Base-by-base conservation (phyloP, 73 alveolate genomes). In the Paramecium sexaurelia region DNA sequence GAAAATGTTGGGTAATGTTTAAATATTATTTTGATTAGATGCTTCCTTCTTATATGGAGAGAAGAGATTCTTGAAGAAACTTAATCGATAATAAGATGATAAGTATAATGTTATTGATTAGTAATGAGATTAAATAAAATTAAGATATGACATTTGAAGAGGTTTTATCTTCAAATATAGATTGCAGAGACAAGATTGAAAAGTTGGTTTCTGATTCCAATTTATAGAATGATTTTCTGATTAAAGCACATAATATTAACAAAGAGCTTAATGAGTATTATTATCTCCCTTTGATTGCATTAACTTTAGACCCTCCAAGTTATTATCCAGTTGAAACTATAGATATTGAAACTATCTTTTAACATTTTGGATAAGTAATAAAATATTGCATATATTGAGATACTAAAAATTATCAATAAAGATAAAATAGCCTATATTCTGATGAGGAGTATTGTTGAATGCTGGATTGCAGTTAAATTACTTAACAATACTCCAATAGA, bases 21-120 rank as follows among this genome's bases (percentile, higher is more conserved):
- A 73, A 36, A 33, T 73, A 4, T 51, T 26, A 51, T 13, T 7
- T 10, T 36, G 3, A 73, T 22, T 73, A 78, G 90, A 78, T 78
- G 75, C 90, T 78, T 32, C 90, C 43, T 78, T 78, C 71, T 61
- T 78, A 8, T 78, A 40, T 78, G 90, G 90, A 40, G 90, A 78
- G 71, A 78, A 78, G 73, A 37, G 90, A 78, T 78, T 41, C 32
- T 43, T 39, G 5, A 78, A 78, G 73, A 78, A 45, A 41, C 40
- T 78, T 8, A 78, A 78, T 39, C n/a, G 55, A 43, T 13, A 45
- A 24, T 39, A 78, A 24, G 90, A 78, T 37, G 90, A 78, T 9
- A 78, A 37, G 86, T 71, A 71, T 20, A 10, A 61, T 61, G 43
- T 71, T 27, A 29, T 71, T 35, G 56, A 71, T 35, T 71, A 71